phyloP scores from a whole-genome alignment of 2,329 filamentous ascomycete species.

The Pseudocercospora ulei region DNA sequence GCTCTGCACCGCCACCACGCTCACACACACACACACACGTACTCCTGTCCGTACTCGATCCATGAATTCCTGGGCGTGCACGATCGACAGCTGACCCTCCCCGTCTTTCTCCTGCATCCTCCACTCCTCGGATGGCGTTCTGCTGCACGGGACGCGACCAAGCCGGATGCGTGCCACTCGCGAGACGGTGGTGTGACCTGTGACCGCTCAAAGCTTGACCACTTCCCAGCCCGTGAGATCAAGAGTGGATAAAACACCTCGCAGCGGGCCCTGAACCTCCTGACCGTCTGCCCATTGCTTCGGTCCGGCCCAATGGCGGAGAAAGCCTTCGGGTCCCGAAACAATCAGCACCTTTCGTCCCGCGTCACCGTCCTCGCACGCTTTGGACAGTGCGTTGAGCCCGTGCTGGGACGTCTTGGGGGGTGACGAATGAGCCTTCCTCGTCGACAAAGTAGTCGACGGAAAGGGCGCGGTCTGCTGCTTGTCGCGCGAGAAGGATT shows the following conservation, averaged over 20 bases:
- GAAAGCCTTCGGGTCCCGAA: conserved; percentile 84
- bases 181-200: no score
- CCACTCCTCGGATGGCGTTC: no score
- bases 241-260: conserved; percentile 57
- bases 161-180: no score
- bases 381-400: conserved; percentile 24
- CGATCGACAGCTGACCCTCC: no score
- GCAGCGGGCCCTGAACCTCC: conserved; percentile 65
- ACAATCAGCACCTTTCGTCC: conserved; percentile 62
- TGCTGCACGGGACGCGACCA: no score
- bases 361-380: conserved; percentile 25
- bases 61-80: no score
- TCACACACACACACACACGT: no score
- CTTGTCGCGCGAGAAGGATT: conserved; percentile 6
- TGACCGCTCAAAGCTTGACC: conserved; percentile 45
- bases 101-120: no score
- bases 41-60: no score
- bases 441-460: conserved; percentile 77
- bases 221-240: conserved; percentile 50
- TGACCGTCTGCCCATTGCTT: conserved; percentile 65
- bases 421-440: conserved; percentile 56
- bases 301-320: conserved; percentile 66
- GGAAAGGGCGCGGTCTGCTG: conserved; percentile 41
- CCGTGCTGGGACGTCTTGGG: conserved; percentile 33
- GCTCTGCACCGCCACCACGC: no score